These are phyloP conservation scores for Bipolaris cookei DNA, from an alignment of 2,329 filamentous ascomycete species.

Conservation along the genomic window DNA sequence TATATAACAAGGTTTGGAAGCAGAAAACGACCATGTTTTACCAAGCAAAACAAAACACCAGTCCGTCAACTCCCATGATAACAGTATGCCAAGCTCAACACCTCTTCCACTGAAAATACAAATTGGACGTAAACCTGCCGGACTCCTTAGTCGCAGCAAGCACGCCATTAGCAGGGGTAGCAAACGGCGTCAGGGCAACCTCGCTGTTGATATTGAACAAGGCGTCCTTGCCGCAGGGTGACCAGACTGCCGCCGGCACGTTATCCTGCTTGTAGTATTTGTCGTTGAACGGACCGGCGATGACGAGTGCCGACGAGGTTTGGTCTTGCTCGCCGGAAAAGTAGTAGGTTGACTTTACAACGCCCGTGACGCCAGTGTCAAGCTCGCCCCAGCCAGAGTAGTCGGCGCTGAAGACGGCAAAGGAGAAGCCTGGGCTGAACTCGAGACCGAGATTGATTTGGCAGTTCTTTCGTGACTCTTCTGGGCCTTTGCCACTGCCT, in stretches of 20 bases:
- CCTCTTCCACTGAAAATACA: constrained; percentile 45
- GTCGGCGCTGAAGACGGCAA: constrained; percentile 44
- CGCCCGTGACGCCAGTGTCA: constrained; percentile 45
- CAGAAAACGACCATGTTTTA: background rate
- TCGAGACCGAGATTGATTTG: constrained; percentile 46
- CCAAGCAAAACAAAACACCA: background rate
- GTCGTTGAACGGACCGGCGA: constrained; percentile 53
- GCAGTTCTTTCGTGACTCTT: constrained; percentile 48
- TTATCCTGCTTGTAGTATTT: constrained; percentile 56
- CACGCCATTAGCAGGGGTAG: constrained; percentile 28
- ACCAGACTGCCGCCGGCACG: constrained; percentile 37
- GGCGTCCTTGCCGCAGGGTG: constrained; percentile 36
- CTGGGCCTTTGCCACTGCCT: constrained; percentile 28
- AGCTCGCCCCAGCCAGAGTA: constrained; percentile 47
- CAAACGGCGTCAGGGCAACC: constrained; percentile 38
- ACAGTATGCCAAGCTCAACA: constrained; percentile 28
- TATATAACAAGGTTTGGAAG: too few relatives aligned
- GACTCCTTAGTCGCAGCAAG: constrained; percentile 36
- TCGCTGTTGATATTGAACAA: constrained; percentile 43
- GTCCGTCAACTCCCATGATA: background rate
- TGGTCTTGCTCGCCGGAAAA: constrained; percentile 44
- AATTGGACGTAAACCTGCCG: constrained; percentile 31
- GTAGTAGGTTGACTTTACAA: constrained; percentile 46
- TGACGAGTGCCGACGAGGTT: constrained; percentile 23
- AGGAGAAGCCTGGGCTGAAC: constrained; percentile 47